Evolutionary conservation across 495 filamentous ascomycete species (phyloP).

Genomic region (Hyaloscypha variabilis): DNA sequence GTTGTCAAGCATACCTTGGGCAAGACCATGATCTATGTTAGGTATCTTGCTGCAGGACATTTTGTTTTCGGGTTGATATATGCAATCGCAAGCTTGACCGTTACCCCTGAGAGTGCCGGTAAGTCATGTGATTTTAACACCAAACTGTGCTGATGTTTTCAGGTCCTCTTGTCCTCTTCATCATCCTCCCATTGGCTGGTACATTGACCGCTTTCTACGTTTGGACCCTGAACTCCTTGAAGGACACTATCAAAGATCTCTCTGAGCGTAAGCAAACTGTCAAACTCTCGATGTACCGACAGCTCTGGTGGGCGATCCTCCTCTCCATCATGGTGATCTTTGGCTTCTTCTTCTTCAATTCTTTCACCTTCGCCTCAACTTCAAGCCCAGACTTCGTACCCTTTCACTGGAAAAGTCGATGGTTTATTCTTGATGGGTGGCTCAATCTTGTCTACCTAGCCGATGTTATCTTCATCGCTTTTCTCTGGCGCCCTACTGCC

Average conservation of each 20-base stretch:
- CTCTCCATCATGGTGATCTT: constrained; percentile 93
- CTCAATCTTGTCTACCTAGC: constrained; percentile 94
- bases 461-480: constrained; percentile 91
- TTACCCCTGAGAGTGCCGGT: constrained; percentile 78
- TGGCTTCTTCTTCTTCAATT: constrained; percentile 94
- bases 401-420: constrained; percentile 92
- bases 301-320: constrained; percentile 98
- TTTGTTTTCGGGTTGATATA: constrained; percentile 96
- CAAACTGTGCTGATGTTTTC: constrained; percentile 26
- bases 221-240: constrained; percentile 97
- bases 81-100: constrained; percentile 82
- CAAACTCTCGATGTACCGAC: constrained; percentile 92
- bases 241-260: constrained; percentile 93
- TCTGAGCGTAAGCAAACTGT: constrained; percentile 89
- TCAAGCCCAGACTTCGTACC: constrained; percentile 87
- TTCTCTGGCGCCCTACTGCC: constrained; percentile 93
- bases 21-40: constrained; percentile 90
- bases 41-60: constrained; percentile 87
- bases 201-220: constrained; percentile 98
- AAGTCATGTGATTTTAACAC: constrained; percentile 19
- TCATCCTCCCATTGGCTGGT: constrained; percentile 89
- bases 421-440: constrained; percentile 99
- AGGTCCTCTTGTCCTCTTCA: constrained; percentile 90
- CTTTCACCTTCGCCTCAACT: constrained; percentile 85
- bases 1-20: constrained; percentile 96